Evolutionary conservation across 306 rosid species (phyloP).

Genomic region (Aeschynomene evenia): DNA sequence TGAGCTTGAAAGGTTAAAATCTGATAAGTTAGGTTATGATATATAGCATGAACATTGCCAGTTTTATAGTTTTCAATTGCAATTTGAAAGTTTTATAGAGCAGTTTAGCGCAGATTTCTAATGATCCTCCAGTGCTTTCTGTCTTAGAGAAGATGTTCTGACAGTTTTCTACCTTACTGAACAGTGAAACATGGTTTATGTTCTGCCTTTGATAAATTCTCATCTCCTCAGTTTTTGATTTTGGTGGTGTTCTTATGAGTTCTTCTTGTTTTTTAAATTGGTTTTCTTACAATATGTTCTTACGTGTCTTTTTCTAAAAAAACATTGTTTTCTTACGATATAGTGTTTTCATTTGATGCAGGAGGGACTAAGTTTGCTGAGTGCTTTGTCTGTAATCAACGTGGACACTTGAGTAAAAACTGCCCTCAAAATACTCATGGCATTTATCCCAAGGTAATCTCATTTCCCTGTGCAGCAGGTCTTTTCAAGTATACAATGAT

Average conservation of each 20-base stretch:
- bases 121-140: neutral
- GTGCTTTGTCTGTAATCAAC: slow-evolving; percentile 82
- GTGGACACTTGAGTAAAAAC: slow-evolving; percentile 87
- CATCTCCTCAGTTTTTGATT: neutral
- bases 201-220: slow-evolving; percentile 1
- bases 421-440: slow-evolving; percentile 89
- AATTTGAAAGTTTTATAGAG: slow-evolving; percentile 4
- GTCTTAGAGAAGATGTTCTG: neutral
- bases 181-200: neutral
- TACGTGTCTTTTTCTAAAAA: too few relatives aligned
- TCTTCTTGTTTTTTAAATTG: neutral
- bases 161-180: neutral
- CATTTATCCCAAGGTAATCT: slow-evolving; percentile 86
- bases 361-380: slow-evolving; percentile 91
- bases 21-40: neutral
- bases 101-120: neutral
- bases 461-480: neutral
- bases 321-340: neutral
- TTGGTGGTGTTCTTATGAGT: neutral
- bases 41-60: neutral
- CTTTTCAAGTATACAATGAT: neutral
- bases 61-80: neutral
- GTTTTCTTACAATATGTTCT: neutral
- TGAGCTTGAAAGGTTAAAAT: neutral
- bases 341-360: slow-evolving; percentile 38